Base-by-base conservation (phyloP, 306 rosid genomes). In the Bauhinia variegata region DNA sequence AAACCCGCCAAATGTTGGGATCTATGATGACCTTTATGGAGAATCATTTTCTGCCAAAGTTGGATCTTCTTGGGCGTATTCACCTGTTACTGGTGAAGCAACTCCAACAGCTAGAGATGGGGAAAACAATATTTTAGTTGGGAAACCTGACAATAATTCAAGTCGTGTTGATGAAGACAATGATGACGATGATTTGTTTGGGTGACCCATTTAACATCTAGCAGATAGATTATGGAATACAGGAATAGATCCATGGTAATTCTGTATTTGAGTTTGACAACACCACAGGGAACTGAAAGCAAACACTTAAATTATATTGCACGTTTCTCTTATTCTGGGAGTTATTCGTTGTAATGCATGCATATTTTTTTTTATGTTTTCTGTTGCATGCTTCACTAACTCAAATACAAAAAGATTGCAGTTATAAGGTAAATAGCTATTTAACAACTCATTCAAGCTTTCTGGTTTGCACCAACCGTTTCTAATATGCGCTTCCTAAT, bases 1-100 rank as follows among this genome's bases (percentile, higher is more conserved):
- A 80, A 65, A 74, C 63, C 81, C 85, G 15, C 74, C 74, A 12
- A 90, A 85, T 82, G 68, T 83, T 36, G 92, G 95, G 67, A 78
- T 93, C 46, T 90, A 90, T 44, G 99, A 93, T 71, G 97, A 86
- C 73, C 95, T 93, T 11, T 93, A 86, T 75, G 99, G 99, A 64
- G 96, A 93, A 18, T 93, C 95, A 5, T 71, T 83, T 55, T 74
- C 90, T n/a, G 92, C 83, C 39, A 86, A 85, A 73, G 86, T 85
- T 53, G 99, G 99, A 62, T 85, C 95, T 34, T 87, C 99, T 18
- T 93, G 99, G 99, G 99, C 99, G 53, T 86, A 79, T 80, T 61
- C 96, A 42, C 73, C 88, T 43, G 75, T 39, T 18, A 62, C 83
- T 18, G 73, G 84, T 37, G 84, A 65, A 56, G 63, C 30, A 41